Evolutionary conservation across 306 rosid genomes (phyloP), one percentile per base, ranked within the genome.

Genomic region (Rosa rugosa): DNA sequence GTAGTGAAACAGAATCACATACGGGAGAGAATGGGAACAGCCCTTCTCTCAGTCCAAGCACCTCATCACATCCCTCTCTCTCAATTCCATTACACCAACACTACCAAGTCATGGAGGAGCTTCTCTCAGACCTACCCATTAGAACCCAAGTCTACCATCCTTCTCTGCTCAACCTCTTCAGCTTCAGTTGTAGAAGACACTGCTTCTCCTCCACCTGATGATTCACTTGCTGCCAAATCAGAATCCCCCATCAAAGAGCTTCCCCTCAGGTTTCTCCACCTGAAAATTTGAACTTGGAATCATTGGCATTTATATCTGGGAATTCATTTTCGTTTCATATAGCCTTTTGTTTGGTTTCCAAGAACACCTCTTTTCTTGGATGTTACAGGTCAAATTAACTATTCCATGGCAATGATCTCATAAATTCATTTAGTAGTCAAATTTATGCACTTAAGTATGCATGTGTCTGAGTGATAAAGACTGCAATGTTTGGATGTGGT

Each of bases 131-230:
- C 60, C 2, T 76, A 51, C 79, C 82, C 78, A 11, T 41, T 72
- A 25, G 11, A 14, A 64, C 50, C 77, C 4, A 89, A 71, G 80
- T 42, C 73, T 53, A 25, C 51, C 73, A 73, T 65, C 77, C 80
- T 84, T 79, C 80, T 75, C 17, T 86, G 81, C 70, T 84, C 90
- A 65, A 79, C 90, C 72, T 83, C 93, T n/a, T 73, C 82, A 50
- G 57, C 93, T 81, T 69, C 91, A 44, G 84, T 82, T 54, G 84
- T 80, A 34, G 92, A 88, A 53, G 81, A 73, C 47, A 25, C 76
- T 75, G 56, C 90, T 79, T 75, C 88, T 81, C 79, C 89, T 79
- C 56, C 88, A 12, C 47, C 87, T 13, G 91, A 88, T 49, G 84
- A 67, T 56, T 80, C 86, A 14, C 75, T 82, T 62, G 69, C 87